Base-by-base conservation (phyloP, 2,329 filamentous ascomycete genomes). In the Alternaria rosae region DNA sequence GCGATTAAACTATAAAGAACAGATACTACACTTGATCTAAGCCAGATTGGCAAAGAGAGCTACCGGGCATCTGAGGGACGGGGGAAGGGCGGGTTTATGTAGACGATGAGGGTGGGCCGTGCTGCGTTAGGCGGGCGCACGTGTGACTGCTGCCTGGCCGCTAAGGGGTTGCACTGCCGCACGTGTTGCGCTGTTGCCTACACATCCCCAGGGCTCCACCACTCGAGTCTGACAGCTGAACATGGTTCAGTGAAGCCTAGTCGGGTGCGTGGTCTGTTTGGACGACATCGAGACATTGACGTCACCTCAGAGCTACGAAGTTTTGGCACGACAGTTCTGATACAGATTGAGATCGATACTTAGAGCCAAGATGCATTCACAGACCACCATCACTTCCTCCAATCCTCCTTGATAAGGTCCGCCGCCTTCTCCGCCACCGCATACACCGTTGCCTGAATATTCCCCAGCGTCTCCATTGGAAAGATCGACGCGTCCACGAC, bases 371-470 rank as follows among this genome's bases (percentile, higher is more conserved):
- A 20, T 21, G 26, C 26, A 48, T 28, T 32, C 3, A 26, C 17
- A 32, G 11, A 15, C 32, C 26, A 28, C 26, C 6, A 6, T 28
- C 30, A 50, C 26, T 30, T 32, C 26, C 20, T 50, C 52, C 52
- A 54, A 12, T 44, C 52, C 4, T 30, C 12, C 23, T 43, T 30
- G 11, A 54, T 54, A 17, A 54, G 12, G n/a, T 54, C 52, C 11
- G 52, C 52, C 17, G 35, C 52, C 12, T 30, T 54, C 52, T 54
- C 52, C n/a, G 52, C 52, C 35, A 44, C 23, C 0, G 35, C 35
- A 15, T 54, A 54, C 3, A 54, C 35, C 12, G 35, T 54, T 8
- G 52, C 52, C 25, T 43, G 52, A 25, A 54, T 54, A 13, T 54
- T 54, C 6, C 35, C 52, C n/a, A 43, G 20, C 15, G 52, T 28